A percentile compares a stretch with the other conserved stretches of the same genome.
Evolutionary conservation across 2,329 filamentous ascomycete species (phyloP).

Genomic region (Diaporthe sp.): DNA sequence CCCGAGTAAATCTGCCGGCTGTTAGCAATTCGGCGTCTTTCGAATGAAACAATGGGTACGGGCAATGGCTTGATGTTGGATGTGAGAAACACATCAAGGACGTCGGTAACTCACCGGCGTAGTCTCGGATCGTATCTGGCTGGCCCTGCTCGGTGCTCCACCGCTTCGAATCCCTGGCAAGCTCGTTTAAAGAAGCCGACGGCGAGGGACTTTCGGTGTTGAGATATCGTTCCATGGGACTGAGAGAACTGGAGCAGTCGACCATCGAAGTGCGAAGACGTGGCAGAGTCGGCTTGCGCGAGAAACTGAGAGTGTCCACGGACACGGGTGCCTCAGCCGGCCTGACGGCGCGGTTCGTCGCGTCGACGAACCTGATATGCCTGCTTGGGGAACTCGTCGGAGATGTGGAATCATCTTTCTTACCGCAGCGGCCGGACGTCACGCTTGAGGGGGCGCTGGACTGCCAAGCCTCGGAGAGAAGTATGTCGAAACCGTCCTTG

Average conservation of each 20-base stretch:
- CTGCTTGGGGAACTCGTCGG: neutral
- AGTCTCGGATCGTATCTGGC: neutral
- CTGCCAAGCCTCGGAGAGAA: neutral
- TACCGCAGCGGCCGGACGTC: neutral
- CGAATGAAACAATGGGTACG: neutral
- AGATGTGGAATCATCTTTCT: neutral
- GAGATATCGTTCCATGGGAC: too few relatives aligned
- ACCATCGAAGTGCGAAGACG: neutral
- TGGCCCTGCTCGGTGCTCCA: neutral
- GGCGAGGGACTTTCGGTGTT: neutral
- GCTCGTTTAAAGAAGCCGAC: neutral
- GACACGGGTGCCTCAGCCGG: neutral
- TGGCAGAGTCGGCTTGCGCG: neutral
- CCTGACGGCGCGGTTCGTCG: neutral
- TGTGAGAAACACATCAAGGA: neutral
- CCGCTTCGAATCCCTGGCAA: neutral
- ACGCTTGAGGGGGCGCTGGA: neutral
- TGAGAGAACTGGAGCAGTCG: neutral
- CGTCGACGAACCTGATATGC: neutral
- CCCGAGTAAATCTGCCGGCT: neutral
- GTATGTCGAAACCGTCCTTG: neutral
- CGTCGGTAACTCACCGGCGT: neutral
- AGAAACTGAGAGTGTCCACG: neutral
- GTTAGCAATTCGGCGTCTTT: neutral
- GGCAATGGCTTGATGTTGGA: neutral